Evolutionary conservation across 306 rosid species (phyloP), one percentile per base, ranked within the genome.

Genomic region (Abrus precatorius): DNA sequence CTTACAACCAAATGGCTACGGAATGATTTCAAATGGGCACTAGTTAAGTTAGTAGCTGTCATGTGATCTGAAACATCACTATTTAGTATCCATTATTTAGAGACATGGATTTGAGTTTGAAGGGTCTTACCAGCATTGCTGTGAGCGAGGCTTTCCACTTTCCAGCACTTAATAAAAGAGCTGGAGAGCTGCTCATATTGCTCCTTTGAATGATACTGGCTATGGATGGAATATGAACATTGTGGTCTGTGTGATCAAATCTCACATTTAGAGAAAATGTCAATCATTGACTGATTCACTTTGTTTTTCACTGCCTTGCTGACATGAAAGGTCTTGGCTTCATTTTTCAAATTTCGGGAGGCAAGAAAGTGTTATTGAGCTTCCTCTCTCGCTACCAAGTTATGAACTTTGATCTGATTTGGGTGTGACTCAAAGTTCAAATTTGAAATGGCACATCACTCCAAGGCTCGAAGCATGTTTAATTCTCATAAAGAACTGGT

Each of bases 1-100:
- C 3, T 20, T 20, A 20, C 0, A 20, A 20, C 20, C 48, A 50
- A 6, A 34, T 71, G n/a, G 13, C 34, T 38, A 49, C 7, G 60
- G 48, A 50, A 50, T 71, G 59, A 48, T 48, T 69, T 29, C 6
- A 69, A 45, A 47, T 48, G 59, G 75, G 59, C 10, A 47, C 28
- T 28, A 28, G 20, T 9, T 43, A 66, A 67, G 72, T 9, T 36
- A 44, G 38, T 43, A 67, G 3, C n/a, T 0, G 49, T 40, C 13
- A 64, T 40, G 13, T 43, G 36, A 66, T 66, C 53, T 66, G 34
- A 41, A 41, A 14, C 11, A 66, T 28, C 9, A 20, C 12, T 41
- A 29, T 69, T 41, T 29, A 28, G 11, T 45, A 3, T 47, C 28
- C 43, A 10, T 69, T 69, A 5, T 69, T 69, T 47, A 29, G 41